Base-by-base conservation (phyloP, 495 filamentous ascomycete species). In the Pyrenula aspistea region DNA sequence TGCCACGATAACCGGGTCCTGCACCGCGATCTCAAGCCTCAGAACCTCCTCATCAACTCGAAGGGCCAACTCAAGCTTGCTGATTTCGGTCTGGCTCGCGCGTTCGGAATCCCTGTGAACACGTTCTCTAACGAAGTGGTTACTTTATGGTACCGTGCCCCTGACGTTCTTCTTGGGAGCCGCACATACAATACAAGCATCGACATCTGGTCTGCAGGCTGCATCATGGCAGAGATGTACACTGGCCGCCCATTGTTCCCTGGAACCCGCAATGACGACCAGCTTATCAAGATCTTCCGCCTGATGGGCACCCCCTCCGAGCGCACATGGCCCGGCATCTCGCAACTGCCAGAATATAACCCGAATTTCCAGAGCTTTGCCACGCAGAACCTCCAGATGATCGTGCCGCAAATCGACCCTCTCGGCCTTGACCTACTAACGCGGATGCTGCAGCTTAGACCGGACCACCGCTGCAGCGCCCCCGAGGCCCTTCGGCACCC, bases 151-250 rank as follows among this genome's bases (percentile, higher is more conserved):
- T 96, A 96, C 69, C 87, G 91, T 20, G 91, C 91, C 0, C 91
- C 91, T 1, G 91, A 96, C 61, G 91, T 96, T 36, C 81, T 96
- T 25, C 82, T 96, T 47, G 91, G 91, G 51, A 88, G 83, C 59
- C 74, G 91, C 57, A 95, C 92, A 42, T 96, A 96, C 70, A 96
- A 94, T 70, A 96, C 91, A 22, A 92, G 87, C 72, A 96, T 96
- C 73, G 91, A 96, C 64, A 96, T 96, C 72, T 96, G 91, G 91
- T 91, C 87, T 20, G 91, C 91, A 12, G 91, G 91, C 47, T 96
- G 91, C 68, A 96, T 96, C 75, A 96, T 96, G 91, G 92, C 91
- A 12, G 91, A 96, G 73, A 93, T 96, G 87, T 96, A 89, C 70
- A 94, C 90, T 0, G 92, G 91, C 12, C 82, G 92, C 2, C 91